Percentiles rank a stretch among this genome's conserved stretches.
Evolutionary conservation across 495 filamentous ascomycete species (phyloP).

Genomic region (Trichoderma asperelloides): DNA sequence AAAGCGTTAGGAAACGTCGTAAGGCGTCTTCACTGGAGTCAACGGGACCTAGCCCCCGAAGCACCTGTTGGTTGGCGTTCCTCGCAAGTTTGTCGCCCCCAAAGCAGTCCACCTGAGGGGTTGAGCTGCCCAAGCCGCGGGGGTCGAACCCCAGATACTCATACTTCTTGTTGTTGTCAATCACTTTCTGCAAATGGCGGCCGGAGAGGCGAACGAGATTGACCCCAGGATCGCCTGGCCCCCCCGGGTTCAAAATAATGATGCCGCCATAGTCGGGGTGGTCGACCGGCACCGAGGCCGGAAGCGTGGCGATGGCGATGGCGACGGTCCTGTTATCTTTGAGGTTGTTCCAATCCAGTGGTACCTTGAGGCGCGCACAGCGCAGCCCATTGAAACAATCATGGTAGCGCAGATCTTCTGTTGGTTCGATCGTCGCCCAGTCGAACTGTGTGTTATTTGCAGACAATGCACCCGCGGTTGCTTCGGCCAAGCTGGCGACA

Average conservation of each 20-base stretch:
- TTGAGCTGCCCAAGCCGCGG: slow-evolving; percentile 31
- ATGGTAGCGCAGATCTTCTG: slow-evolving; percentile 13
- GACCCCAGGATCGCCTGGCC: slow-evolving; percentile 33
- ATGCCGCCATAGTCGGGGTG: slow-evolving; percentile 24
- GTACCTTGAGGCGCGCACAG: slow-evolving; percentile 38
- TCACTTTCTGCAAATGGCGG: slow-evolving; percentile 20
- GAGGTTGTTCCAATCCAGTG: slow-evolving; percentile 32
- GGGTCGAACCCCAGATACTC: slow-evolving; percentile 39
- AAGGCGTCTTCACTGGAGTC: slow-evolving; percentile 10
- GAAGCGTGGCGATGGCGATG: slow-evolving; percentile 27
- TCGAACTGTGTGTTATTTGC: too few species aligned
- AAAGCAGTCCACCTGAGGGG: slow-evolving; percentile 33
- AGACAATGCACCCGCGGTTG: too few species aligned
- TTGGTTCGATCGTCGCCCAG: too few species aligned
- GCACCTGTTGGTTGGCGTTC: slow-evolving; percentile 8
- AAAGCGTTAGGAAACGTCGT: neutral
- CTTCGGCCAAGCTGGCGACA: too few species aligned
- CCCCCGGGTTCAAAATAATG: slow-evolving; percentile 36
- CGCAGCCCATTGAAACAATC: slow-evolving; percentile 27
- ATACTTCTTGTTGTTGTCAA: slow-evolving; percentile 22
- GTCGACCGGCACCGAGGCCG: slow-evolving; percentile 24
- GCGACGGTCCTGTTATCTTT: slow-evolving; percentile 16
- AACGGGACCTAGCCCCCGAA: slow-evolving; percentile 10
- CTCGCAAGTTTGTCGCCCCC: slow-evolving; percentile 9
- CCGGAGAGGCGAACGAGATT: slow-evolving; percentile 16